Evolutionary conservation across 1,139 yeast species (phyloP).

Genomic region (Saccharomyces hybrid): DNA sequence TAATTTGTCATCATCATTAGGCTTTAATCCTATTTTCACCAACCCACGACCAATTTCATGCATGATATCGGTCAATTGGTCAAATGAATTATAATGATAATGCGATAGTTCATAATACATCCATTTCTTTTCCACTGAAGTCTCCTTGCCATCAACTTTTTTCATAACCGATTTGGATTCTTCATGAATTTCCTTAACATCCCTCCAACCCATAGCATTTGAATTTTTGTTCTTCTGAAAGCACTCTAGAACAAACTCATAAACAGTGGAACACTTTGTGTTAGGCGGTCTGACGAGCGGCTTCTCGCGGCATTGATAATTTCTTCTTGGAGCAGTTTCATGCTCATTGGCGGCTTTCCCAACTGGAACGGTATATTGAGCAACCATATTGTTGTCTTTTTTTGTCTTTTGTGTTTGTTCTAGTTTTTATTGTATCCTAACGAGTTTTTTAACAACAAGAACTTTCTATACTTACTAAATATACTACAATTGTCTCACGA

Average conservation of each 20-base stretch:
- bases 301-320: constrained; percentile 44
- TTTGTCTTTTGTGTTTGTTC: background rate
- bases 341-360: constrained; percentile 70
- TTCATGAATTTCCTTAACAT: constrained; percentile 58
- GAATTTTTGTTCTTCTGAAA: constrained; percentile 47
- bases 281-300: constrained; percentile 48
- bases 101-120: constrained; percentile 68
- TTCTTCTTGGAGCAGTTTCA: constrained; percentile 90
- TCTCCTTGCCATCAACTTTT: constrained; percentile 65
- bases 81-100: constrained; percentile 59
- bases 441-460: background rate
- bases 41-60: constrained; percentile 68
- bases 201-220: constrained; percentile 74
- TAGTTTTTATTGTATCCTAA: background rate
- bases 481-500: background rate
- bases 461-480: background rate
- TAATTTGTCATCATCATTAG: constrained; percentile 52
- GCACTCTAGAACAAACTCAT: constrained; percentile 61
- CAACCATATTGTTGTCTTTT: background rate
- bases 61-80: constrained; percentile 45
- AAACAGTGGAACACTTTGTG: constrained; percentile 55
- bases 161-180: constrained; percentile 73
- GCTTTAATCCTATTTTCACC: constrained; percentile 60
- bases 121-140: constrained; percentile 77
- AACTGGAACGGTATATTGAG: constrained; percentile 46